Evolutionary conservation across 345 rosid species (phyloP), one percentile per base, ranked within the genome.

Genomic region (Ceriops tagal): DNA sequence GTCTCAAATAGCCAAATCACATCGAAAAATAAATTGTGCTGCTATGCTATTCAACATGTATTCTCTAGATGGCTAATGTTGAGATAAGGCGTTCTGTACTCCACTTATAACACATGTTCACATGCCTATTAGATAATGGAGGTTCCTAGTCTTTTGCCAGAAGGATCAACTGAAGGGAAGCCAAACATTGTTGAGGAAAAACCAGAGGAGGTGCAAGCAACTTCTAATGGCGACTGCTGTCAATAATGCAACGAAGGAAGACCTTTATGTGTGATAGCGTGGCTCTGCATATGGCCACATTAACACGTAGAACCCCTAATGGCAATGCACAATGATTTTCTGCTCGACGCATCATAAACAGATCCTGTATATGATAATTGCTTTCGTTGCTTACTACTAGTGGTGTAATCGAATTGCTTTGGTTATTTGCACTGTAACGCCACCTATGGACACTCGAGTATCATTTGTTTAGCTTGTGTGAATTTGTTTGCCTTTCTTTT

Each of bases 81-180:
- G 27, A 39, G 3, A 24, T 37, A 56, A 39, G 7, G 53, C 11
- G 39, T 63, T 10, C 24, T 28, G 62, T 52, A 28, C 46, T 20
- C 10, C 6, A 15, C 37, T 67, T 13, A 68, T 76, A 59, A 68
- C 58, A 11, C 1, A 27, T 27, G 26, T 34, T 26, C 61, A 16
- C 20, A 69, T 22, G 3, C 57, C 22, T 51, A 32, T 64, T 76
- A 93, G 97, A 95, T 95, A 82, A 88, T 90, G 99, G 93, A 92
- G 77, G 75, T 84, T 76, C 99, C 99, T 27, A 87, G 97, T 81
- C 99, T 95, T 70, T 62, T 90, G 83, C 87, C 88, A 85, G 96
- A 91, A 87, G 97, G 96, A 68, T 92, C 96, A 22, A 84, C 79
- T 28, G 83, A 66, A 20, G 83, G 66, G 30, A 95, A 95, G 88